phyloP scores from a whole-genome alignment of 2,329 filamentous ascomycete genomes.

The Ilyonectria robusta region DNA sequence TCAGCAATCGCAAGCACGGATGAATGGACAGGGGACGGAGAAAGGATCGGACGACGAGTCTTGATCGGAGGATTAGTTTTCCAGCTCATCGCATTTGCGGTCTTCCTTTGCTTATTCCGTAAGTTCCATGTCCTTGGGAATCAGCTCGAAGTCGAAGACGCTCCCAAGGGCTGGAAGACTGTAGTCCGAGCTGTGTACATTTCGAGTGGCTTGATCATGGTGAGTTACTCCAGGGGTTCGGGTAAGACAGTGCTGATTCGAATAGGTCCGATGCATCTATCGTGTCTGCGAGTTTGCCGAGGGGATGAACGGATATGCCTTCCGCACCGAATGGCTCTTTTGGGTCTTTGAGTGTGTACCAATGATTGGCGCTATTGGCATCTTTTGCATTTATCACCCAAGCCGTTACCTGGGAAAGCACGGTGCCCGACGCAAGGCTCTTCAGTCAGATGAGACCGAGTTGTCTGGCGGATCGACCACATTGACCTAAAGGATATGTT shows the following conservation, averaged over 20 bases:
- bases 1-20: slow-evolving; percentile 59
- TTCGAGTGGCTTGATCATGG: slow-evolving; percentile 61
- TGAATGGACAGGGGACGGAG: slow-evolving; percentile 58
- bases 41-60: slow-evolving; percentile 56
- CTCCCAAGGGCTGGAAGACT: slow-evolving; percentile 54
- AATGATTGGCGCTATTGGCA: slow-evolving; percentile 61
- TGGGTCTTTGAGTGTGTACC: slow-evolving; percentile 66
- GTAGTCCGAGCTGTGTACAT: slow-evolving; percentile 60
- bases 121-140: slow-evolving; percentile 55
- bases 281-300: slow-evolving; percentile 67
- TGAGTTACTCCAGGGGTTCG: slow-evolving; percentile 44
- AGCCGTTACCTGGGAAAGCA: slow-evolving; percentile 53
- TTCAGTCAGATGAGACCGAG: slow-evolving; percentile 21
- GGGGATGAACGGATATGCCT: slow-evolving; percentile 65
- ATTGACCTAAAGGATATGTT: neutral
- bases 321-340: slow-evolving; percentile 66
- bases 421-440: slow-evolving; percentile 16
- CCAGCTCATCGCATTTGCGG: slow-evolving; percentile 57
- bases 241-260: neutral
- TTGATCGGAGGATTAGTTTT: slow-evolving; percentile 59
- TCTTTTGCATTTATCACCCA: slow-evolving; percentile 66
- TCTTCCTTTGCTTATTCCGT: slow-evolving; percentile 58
- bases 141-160: slow-evolving; percentile 38
- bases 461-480: slow-evolving; percentile 3
- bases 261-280: slow-evolving; percentile 65